These are phyloP conservation scores for Colletotrichum trifolii DNA, from an alignment of 2,329 filamentous ascomycete species.

Conservation along the genomic window DNA sequence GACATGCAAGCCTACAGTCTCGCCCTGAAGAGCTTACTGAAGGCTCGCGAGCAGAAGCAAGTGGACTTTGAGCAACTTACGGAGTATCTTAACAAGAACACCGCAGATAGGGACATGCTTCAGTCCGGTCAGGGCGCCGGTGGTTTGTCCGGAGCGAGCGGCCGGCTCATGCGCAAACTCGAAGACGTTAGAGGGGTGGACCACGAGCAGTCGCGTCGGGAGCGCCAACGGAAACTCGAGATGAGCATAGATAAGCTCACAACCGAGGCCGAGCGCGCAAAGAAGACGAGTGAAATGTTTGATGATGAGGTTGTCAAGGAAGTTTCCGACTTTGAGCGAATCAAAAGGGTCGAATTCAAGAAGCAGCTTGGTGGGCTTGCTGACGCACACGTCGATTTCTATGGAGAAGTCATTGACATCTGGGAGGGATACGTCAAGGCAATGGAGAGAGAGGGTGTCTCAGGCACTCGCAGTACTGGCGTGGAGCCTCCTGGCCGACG, in stretches of 20 bases:
- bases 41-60: constrained; percentile 96
- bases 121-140: constrained; percentile 66
- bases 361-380: constrained; percentile 85
- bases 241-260: constrained; percentile 93
- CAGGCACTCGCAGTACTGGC: constrained; percentile 28
- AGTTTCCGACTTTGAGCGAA: constrained; percentile 92
- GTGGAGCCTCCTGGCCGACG: constrained; percentile 35
- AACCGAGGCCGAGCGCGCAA: constrained; percentile 86
- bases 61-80: constrained; percentile 96
- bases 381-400: constrained; percentile 88
- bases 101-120: constrained; percentile 84
- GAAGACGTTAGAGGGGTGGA: constrained; percentile 97
- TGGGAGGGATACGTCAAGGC: constrained; percentile 94
- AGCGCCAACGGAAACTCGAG: constrained; percentile 89
- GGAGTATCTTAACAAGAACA: constrained; percentile 93
- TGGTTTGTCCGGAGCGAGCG: constrained; percentile 79
- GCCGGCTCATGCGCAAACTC: constrained; percentile 92
- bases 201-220: constrained; percentile 89
- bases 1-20: constrained; percentile 96
- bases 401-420: constrained; percentile 79
- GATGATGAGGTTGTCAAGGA: constrained; percentile 96
- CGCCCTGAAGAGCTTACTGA: constrained; percentile 88
- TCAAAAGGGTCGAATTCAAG: constrained; percentile 94
- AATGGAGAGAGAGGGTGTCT: constrained; percentile 76
- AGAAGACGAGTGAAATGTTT: constrained; percentile 89